Base-by-base conservation (phyloP, 139 green algal species). In the Chlorella sp. region DNA sequence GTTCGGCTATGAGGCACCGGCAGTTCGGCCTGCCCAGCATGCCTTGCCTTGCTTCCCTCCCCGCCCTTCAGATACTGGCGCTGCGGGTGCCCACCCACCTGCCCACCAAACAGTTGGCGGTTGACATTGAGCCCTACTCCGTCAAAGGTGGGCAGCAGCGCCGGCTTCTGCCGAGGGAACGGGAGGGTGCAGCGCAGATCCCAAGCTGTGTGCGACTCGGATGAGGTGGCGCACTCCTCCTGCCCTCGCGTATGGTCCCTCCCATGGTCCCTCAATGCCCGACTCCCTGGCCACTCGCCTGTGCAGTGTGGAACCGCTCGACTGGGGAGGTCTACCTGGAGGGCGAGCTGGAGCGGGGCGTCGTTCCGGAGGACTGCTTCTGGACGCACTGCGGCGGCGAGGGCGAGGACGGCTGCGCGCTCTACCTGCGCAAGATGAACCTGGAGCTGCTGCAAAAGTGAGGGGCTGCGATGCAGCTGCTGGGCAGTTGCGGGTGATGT, bases 391-490 rank as follows among this genome's bases (percentile, higher is more conserved):
- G 76, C 36, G 74, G 82, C 26, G 93, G 91, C 16, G 72, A 82
- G 22, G 90, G 88, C 2, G 89, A 94, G 65, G 92, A 94, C 68
- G 88, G 85, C 26, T 91, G 90, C 79, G 73, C 89, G 40, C 74
- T 97, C 40, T 83, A 88, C 41, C 88, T 97, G 40, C 76, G 85
- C 24, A 97, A 97, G 86, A 94, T 96, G 92, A 97, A 97, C 82
- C 88, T 97, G 74, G 92, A 97, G 83, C 84, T 97, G 32, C 86
- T 95, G 51, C 87, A 89, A 7, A 89, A 84, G 92, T 95, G 67
- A 43, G 89, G 44, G n/a, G 30, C 56, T 65, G 56, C 56, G 7
- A 20, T 30, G 56, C 56, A 65, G 13, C 22, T 65, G 56, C 9
- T 26, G 13, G 56, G 56, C 56, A 16, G 7, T 65, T 20, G 13